phyloP scores from a whole-genome alignment of 2,329 filamentous ascomycete species.

The Colletotrichum sp. region DNA sequence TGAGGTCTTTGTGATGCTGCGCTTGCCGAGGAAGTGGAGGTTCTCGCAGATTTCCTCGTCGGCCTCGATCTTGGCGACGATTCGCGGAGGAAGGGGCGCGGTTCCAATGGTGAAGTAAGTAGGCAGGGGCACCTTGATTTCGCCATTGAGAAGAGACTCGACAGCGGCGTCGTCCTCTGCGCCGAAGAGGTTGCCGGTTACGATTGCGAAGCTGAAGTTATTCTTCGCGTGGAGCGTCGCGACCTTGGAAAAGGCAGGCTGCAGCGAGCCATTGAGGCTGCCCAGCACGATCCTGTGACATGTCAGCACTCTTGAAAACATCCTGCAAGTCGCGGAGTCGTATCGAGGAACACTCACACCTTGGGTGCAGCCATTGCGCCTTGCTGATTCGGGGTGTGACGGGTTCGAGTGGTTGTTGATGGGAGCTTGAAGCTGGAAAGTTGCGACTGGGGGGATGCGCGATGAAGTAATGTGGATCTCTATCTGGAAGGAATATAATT shows the following conservation, averaged over 20 bases:
- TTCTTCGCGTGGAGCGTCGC: constrained; percentile 85
- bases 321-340: background rate
- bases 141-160: constrained; percentile 71
- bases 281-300: constrained; percentile 77
- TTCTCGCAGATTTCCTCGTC: constrained; percentile 86
- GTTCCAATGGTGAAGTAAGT: constrained; percentile 90
- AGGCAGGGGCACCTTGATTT: constrained; percentile 76
- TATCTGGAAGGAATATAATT: background rate
- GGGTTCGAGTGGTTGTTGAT: background rate
- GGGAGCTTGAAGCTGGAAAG: constrained; percentile 4
- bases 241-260: constrained; percentile 80
- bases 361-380: constrained; percentile 52
- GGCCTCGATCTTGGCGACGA: constrained; percentile 76
- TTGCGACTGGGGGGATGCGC: constrained; percentile 16
- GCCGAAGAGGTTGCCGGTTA: constrained; percentile 84
- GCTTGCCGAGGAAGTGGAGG: constrained; percentile 86
- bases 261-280: constrained; percentile 79
- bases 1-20: constrained; percentile 85
- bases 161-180: constrained; percentile 63
- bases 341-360: constrained; percentile 40
- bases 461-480: constrained; percentile 5
- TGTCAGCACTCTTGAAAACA: background rate
- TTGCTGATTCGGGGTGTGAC: background rate
- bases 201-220: constrained; percentile 82
- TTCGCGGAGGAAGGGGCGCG: constrained; percentile 70